These are phyloP conservation scores for Pythium sukuiense DNA, from an alignment of 352 stramenopile species.

Conservation along the genomic window DNA sequence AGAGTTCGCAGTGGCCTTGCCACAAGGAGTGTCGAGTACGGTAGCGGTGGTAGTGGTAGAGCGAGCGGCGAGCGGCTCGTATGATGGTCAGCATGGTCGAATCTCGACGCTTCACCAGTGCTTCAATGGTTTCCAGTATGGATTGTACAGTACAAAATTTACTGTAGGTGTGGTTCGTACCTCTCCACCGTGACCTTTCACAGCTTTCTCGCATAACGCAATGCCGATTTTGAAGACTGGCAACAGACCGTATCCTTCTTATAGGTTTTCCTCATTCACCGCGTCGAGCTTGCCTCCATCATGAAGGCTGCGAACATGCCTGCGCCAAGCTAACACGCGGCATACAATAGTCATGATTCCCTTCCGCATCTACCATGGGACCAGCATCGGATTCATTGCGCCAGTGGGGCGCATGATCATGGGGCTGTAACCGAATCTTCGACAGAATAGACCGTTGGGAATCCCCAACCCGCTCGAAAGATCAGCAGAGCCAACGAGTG, in stretches of 20 bases:
- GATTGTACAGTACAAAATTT: background rate
- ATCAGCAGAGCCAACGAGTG: constrained; percentile 1
- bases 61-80: background rate
- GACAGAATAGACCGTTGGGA: constrained; percentile 27
- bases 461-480: constrained; percentile 23
- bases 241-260: no score
- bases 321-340: no score
- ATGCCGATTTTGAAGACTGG: no score
- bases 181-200: background rate
- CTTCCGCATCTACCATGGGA: background rate
- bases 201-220: background rate
- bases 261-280: no score
- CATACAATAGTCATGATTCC: background rate
- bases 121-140: background rate
- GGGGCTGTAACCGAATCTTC: constrained; percentile 39
- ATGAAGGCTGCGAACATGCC: no score
- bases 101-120: constrained; percentile 1
- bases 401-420: constrained; percentile 1
- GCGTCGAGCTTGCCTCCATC: no score
- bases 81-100: background rate
- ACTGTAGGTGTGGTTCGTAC: background rate
- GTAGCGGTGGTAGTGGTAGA: no score
- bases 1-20: background rate
- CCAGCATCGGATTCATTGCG: background rate
- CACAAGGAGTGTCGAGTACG: no score